Evolutionary conservation across 1,139 yeast genomes (phyloP), one percentile per base, ranked within the genome.

Genomic region (Petasospora rhodanensis): DNA sequence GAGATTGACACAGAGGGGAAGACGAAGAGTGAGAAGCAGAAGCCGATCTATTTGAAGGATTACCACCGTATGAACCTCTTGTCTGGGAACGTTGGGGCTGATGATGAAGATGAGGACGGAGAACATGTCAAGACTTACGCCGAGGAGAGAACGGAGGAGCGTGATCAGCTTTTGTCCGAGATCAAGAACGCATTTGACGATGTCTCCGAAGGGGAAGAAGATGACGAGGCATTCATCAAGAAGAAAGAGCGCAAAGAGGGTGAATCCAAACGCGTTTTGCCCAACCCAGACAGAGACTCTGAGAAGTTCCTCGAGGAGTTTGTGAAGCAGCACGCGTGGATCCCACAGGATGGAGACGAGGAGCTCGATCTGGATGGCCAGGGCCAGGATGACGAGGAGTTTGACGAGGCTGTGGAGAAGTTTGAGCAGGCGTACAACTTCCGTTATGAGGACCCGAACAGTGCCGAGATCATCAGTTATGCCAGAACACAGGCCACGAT

Each of bases 401-500:
- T 89, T 55, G 97, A 89, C 31, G 84, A 85, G 32, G 93, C 94
- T 2, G 96, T 82, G 4, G 98, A 93, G 47, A 67, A 76, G 49
- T 87, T 86, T 52, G 99, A 93, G 59, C 75, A 76, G 41, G 96
- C 95, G 0, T 91, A 89, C 62, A 93, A 93, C 53, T 89, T 89
- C 68, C 74, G 98, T 56, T 91, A 75, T 55, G 98, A 93, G 59
- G 97, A 91, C 51, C 86, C 95, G 11, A 78, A 77, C 46, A 73
- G 96, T 8, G 85, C 91, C 0, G 96, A 91, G 53, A 85, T 93
- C 57, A 81, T 87, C 20, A 80, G 95, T n/a, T 93, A 91, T 64
- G 97, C 98, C 5, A 86, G 99, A 71, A 83, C 73, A 44, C 96
- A 87, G 56, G 95, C 94, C 18, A 86, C 97, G 0, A 68, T 87